Evolutionary conservation across 257 asterid genomes (phyloP).

Genomic region (Datura wrightii): DNA sequence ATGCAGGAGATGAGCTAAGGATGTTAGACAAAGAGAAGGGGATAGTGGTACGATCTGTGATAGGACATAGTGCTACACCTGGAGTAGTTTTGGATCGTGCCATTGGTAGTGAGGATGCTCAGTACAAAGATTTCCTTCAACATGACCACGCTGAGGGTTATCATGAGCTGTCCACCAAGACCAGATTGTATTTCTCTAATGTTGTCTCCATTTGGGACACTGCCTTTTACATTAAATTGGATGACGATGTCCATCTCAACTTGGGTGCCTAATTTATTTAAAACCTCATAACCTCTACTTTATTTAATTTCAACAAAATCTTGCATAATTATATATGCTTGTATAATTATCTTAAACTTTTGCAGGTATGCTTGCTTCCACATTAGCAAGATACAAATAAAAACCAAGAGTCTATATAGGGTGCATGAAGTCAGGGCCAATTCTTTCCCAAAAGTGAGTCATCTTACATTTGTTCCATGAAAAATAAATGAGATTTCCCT

Average conservation of each 20-base stretch:
- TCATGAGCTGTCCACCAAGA: no score
- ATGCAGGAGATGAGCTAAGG: no score
- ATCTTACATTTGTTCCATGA: not conserved
- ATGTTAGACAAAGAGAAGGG: no score
- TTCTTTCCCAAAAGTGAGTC: constrained; percentile 62
- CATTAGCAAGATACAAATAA: not conserved
- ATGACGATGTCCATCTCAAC: constrained; percentile 30
- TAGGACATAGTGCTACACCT: no score
- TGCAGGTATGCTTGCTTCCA: constrained; percentile 56
- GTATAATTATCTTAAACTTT: not conserved
- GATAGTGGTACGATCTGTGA: no score
- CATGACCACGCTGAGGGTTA: no score
- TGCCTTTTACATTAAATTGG: no score
- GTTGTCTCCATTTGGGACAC: no score
- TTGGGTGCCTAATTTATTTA: not conserved
- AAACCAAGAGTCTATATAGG: constrained; percentile 74
- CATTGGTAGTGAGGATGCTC: no score
- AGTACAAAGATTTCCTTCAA: no score
- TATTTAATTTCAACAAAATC: not conserved
- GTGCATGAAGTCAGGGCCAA: constrained; percentile 89
- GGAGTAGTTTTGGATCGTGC: no score
- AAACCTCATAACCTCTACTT: not conserved
- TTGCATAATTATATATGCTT: not conserved
- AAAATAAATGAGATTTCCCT: not conserved
- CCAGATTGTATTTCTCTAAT: no score